These are phyloP conservation scores for Colletotrichum sidae DNA, from an alignment of 2,329 filamentous ascomycete genomes.

Conservation along the genomic window DNA sequence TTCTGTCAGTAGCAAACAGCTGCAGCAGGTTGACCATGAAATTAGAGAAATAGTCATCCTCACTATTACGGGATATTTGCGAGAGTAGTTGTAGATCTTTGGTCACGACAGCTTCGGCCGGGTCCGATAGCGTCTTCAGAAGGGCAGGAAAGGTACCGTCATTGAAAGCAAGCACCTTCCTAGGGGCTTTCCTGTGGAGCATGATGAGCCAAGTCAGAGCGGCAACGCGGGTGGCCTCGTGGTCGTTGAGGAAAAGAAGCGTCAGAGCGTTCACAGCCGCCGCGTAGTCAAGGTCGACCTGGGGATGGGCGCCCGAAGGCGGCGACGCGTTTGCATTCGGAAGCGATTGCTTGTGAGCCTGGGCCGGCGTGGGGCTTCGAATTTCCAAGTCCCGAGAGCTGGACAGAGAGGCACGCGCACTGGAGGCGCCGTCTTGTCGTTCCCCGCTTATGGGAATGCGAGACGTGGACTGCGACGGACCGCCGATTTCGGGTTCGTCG, in stretches of 20 bases:
- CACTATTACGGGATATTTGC: conserved; percentile 95
- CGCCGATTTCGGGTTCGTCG: conserved; percentile 68
- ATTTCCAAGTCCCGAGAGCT: conserved; percentile 66
- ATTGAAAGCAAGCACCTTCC: conserved; percentile 93
- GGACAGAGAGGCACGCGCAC: conserved; percentile 63
- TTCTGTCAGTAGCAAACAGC: conserved; percentile 93
- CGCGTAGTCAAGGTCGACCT: conserved; percentile 90
- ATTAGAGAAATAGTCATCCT: conserved; percentile 96
- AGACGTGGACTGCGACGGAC: conserved; percentile 50
- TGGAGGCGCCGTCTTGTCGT: conserved; percentile 58
- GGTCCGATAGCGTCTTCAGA: conserved; percentile 95
- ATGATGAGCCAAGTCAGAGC: conserved; percentile 97
- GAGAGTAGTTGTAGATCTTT: conserved; percentile 93
- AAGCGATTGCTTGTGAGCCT: conserved; percentile 56
- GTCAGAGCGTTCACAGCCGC: conserved; percentile 94
- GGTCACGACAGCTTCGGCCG: conserved; percentile 94
- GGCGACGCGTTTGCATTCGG: conserved; percentile 57
- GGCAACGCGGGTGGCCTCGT: conserved; percentile 94
- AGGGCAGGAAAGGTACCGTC: conserved; percentile 97
- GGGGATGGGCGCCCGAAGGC: conserved; percentile 53
- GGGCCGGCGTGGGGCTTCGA: conserved; percentile 62
- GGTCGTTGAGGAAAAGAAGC: conserved; percentile 93
- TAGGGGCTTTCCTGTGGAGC: conserved; percentile 94
- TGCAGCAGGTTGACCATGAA: conserved; percentile 98
- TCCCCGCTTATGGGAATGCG: conserved; percentile 58